phyloP scores from a whole-genome alignment of 768 basidiomycete genomes.

The Russula griseocarnosa region DNA sequence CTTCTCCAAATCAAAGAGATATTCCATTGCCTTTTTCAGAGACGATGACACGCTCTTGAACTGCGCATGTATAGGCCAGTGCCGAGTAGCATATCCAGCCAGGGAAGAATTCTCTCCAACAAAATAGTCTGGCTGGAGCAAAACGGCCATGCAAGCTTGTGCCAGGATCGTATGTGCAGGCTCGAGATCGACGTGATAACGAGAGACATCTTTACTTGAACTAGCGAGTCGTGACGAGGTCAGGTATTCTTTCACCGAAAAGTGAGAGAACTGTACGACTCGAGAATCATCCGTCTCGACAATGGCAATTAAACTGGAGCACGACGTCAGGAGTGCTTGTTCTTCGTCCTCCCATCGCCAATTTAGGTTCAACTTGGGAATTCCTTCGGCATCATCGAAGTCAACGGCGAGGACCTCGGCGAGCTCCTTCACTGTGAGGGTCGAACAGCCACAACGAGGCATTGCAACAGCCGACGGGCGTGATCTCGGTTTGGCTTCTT shows the following conservation, averaged over 20 bases:
- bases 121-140: neutral
- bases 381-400: neutral
- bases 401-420: slow-evolving; percentile 10
- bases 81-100: neutral
- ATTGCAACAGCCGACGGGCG: slow-evolving; percentile 7
- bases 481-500: neutral
- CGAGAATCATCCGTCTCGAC: neutral
- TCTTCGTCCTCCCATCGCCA: slow-evolving; percentile 7
- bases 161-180: neutral
- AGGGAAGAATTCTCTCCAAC: neutral
- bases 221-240: neutral
- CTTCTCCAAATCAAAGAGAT: neutral
- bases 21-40: neutral
- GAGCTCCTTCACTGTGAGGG: slow-evolving; percentile 5
- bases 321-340: neutral
- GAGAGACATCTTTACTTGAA: neutral
- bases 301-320: slow-evolving; percentile 1
- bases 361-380: neutral
- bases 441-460: slow-evolving; percentile 4
- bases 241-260: slow-evolving; percentile 9
- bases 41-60: neutral
- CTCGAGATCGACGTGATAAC: slow-evolving; percentile 1
- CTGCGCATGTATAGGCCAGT: neutral
- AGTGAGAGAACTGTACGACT: slow-evolving; percentile 5
- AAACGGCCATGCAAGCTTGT: neutral